Evolutionary conservation across 495 filamentous ascomycete species (phyloP), one percentile per base, ranked within the genome.

Genomic region (Neurospora sp.): DNA sequence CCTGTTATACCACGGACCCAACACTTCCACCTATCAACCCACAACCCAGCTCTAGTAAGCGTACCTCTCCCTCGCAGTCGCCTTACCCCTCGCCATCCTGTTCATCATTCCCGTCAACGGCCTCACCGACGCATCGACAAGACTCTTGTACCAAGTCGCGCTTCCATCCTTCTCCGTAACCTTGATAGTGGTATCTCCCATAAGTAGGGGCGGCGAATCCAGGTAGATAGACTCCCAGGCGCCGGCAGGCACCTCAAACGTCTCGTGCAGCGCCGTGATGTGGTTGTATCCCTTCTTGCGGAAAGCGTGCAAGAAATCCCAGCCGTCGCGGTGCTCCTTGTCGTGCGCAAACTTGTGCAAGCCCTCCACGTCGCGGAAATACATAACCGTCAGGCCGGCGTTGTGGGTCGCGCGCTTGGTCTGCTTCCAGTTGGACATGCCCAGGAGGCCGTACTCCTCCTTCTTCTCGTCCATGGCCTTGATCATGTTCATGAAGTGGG

Each of bases 311-410:
- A 62, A 31, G 23, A 83, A 88, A 16, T 83, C 78, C 86, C 86
- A 86, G 12, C 77, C 83, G 11, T 79, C 75, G n/a, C 79, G 79
- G 75, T 90, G 88, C 11, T 82, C 18, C 2, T 79, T 60, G 23
- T 80, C 82, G 71, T 87, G 84, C 41, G 88, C 88, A 75, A 88
- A 89, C 3, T 72, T 72, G 75, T 88, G 83, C 20, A 90, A 71
- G 39, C 80, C 83, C 20, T 87, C 86, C 12, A 84, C 71, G 54
- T 77, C 73, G 12, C 82, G 81, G 74, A 88, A 86, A 78, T 90
- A 90, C 72, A 82, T 81, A 1, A 86, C 69, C 0, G 71, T 70
- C 71, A 87, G n/a, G 16, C 71, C 27, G 20, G 72, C 77, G 73
- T 87, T 84, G 72, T 84, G 83, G 9, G 75, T 75, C 0, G 77